These are phyloP conservation scores for Fagus crenata DNA, from an alignment of 306 rosid genomes.

Conservation along the genomic window DNA sequence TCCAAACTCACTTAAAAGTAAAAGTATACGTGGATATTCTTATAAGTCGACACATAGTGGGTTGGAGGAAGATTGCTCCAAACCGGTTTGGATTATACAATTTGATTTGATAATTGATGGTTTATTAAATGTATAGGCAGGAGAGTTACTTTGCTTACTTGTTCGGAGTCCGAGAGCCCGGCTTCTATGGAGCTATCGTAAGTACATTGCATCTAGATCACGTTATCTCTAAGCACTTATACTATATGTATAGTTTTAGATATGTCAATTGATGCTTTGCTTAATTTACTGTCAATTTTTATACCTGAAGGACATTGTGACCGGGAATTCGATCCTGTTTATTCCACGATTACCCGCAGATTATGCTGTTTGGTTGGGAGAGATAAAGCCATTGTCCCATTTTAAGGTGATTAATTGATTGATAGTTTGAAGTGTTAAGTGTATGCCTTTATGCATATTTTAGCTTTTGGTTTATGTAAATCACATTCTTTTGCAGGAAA, in stretches of 20 bases:
- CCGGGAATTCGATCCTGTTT: conserved; percentile 70
- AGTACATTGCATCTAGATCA: conserved; percentile 32
- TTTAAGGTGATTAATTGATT: conserved; percentile 55
- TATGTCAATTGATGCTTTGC: neutral
- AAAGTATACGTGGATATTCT: no score
- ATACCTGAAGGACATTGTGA: conserved; percentile 59
- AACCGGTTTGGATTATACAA: neutral
- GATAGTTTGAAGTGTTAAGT: neutral
- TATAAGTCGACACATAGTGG: no score
- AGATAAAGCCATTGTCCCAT: conserved; percentile 54
- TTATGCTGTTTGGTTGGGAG: conserved; percentile 92
- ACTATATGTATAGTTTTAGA: neutral
- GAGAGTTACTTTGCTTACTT: conserved; percentile 94
- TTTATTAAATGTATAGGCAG: conserved; percentile 42
- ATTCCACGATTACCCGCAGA: conserved; percentile 78
- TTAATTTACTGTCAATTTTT: neutral
- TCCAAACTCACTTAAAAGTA: no score
- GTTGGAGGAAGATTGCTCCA: no score
- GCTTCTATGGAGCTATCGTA: conserved; percentile 85
- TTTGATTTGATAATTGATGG: conserved; percentile 1
- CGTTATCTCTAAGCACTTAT: neutral
- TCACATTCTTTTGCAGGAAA: conserved; percentile 57
- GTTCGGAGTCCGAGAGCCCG: conserved; percentile 86
- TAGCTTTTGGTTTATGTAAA: conserved; percentile 28
- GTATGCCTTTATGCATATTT: neutral